A percentile compares a stretch with the other conserved stretches of the same genome.
Evolutionary conservation across 192 early-diverging fungal species (phyloP).

Genomic region (Chytriomyces sp.): DNA sequence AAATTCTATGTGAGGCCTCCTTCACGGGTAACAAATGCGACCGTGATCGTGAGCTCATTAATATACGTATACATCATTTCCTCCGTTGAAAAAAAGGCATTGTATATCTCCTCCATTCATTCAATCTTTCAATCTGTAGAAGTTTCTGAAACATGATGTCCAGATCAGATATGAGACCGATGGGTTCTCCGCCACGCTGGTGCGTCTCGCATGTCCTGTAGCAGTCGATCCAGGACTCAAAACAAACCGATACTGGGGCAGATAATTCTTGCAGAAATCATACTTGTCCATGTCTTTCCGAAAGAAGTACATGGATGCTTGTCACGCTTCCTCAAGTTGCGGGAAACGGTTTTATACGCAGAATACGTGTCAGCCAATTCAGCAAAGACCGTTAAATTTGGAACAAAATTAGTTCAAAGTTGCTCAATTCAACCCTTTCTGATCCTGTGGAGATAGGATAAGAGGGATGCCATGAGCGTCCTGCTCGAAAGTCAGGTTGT

Average conservation of each 20-base stretch:
- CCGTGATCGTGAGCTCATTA: background rate
- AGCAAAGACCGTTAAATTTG: too few relatives aligned
- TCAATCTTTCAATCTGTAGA: background rate
- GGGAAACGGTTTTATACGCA: too few relatives aligned
- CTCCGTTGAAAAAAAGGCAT: background rate
- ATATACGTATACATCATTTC: background rate
- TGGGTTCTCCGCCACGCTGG: background rate
- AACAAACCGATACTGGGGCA: conserved; percentile 6
- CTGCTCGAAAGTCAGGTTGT: too few relatives aligned
- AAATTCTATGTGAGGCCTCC: too few relatives aligned
- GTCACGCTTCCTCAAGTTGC: too few relatives aligned
- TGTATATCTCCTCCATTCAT: background rate
- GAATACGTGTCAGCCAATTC: too few relatives aligned
- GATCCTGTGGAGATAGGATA: too few relatives aligned
- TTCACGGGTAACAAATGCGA: background rate
- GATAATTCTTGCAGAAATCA: background rate
- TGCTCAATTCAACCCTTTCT: too few relatives aligned
- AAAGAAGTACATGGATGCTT: too few relatives aligned
- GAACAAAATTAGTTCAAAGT: too few relatives aligned
- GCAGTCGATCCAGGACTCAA: conserved; percentile 19
- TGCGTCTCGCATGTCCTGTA: conserved; percentile 18
- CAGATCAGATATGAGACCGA: background rate
- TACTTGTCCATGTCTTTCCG: background rate
- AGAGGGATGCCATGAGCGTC: too few relatives aligned
- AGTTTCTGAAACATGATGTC: background rate